These are phyloP conservation scores for Paratrypanosoma confusum DNA, from an alignment of 208 protist species.

Conservation along the genomic window DNA sequence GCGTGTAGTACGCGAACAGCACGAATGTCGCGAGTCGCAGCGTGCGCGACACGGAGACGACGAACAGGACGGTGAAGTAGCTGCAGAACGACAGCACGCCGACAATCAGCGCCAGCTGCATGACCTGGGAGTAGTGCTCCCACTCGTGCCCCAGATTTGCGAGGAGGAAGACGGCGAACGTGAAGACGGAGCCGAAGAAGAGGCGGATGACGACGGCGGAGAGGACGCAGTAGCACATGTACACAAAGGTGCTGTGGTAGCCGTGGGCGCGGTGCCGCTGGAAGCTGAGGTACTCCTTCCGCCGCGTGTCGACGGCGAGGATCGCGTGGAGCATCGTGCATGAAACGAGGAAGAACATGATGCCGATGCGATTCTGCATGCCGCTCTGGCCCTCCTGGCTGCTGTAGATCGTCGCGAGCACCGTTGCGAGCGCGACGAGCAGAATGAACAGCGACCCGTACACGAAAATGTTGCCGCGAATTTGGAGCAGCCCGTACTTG, in stretches of 20 bases:
- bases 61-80: conserved; percentile 35
- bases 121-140: conserved; percentile 26
- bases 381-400: conserved; percentile 31
- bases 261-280: conserved; percentile 33
- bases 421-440: conserved; percentile 14
- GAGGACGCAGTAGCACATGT: conserved; percentile 23
- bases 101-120: conserved; percentile 38
- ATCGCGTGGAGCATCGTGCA: conserved; percentile 39
- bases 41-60: conserved; percentile 8
- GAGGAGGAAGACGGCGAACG: conserved; percentile 19
- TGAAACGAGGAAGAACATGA: conserved; percentile 57
- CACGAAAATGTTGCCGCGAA: conserved; percentile 26
- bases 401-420: conserved; percentile 38
- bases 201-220: conserved; percentile 26
- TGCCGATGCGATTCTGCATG: conserved; percentile 55
- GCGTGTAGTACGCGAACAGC: conserved; percentile 43
- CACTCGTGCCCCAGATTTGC: conserved; percentile 44
- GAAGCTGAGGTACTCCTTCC: conserved; percentile 35
- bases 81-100: conserved; percentile 39
- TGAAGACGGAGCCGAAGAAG: conserved; percentile 20
- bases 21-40: conserved; percentile 8
- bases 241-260: conserved; percentile 41
- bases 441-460: conserved; percentile 10
- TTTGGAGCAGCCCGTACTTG: conserved; percentile 28
- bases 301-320: conserved; percentile 27